phyloP scores from a whole-genome alignment of 1,284 basidiomycete genomes.

The Schizophyllum commune region DNA sequence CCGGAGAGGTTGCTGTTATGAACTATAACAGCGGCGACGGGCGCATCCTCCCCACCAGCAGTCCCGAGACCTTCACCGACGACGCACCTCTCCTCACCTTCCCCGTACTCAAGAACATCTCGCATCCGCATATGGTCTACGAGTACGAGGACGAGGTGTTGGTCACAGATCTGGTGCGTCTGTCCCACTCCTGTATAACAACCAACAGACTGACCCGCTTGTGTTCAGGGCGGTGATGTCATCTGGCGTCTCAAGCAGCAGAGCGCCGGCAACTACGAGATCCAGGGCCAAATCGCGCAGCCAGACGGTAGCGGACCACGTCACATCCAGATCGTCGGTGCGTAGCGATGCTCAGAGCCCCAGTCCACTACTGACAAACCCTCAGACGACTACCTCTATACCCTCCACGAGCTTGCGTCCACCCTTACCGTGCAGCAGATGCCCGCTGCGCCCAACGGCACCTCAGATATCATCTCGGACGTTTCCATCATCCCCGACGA shows the following conservation, averaged over 20 bases:
- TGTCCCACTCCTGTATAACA: background rate
- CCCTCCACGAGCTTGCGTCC: constrained; percentile 56
- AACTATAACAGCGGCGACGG: constrained; percentile 57
- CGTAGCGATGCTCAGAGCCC: constrained; percentile 9
- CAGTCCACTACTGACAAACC: background rate
- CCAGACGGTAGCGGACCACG: constrained; percentile 59
- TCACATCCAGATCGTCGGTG: constrained; percentile 51
- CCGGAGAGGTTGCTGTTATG: constrained; percentile 50
- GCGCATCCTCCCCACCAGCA: constrained; percentile 39
- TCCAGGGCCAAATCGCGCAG: constrained; percentile 57
- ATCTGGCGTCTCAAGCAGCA: constrained; percentile 51
- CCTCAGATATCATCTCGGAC: constrained; percentile 40
- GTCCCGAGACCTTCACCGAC: constrained; percentile 33
- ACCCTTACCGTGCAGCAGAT: constrained; percentile 57
- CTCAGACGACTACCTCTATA: constrained; percentile 51
- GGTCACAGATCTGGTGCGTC: constrained; percentile 54
- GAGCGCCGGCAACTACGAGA: constrained; percentile 34
- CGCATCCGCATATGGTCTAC: constrained; percentile 59
- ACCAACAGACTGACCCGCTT: background rate
- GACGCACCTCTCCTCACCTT: constrained; percentile 43
- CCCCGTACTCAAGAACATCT: constrained; percentile 31
- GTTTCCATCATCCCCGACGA: constrained; percentile 49
- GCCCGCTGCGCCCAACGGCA: constrained; percentile 41
- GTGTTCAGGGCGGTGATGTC: constrained; percentile 49
- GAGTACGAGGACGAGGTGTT: constrained; percentile 47